Base-by-base conservation (phyloP, 306 rosid genomes). In the Trichosanthes truncata region DNA sequence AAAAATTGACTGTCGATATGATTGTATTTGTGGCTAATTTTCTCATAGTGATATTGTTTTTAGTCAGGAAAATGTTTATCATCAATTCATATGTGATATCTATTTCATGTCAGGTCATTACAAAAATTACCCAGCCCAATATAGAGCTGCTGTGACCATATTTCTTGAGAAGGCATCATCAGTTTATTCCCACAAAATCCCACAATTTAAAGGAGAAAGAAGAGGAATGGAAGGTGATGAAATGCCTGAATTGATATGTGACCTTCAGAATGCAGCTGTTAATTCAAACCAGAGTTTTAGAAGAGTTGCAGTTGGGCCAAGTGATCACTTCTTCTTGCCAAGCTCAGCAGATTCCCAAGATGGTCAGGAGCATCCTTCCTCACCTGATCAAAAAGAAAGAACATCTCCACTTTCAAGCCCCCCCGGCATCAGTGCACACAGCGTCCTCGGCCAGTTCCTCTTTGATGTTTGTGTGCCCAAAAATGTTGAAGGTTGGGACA, bases 401-500 rank as follows among this genome's bases (percentile, higher is more conserved):
- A 49, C 89, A 18, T 41, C 83, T 82, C 81, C 52, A 35, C 69
- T 87, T 69, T 86, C 90, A 36, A 81, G 76, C 52, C 88, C 89
- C 49, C 89, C 87, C 11, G 82, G 90, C 85, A 87, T 90, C 67
- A 90, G 80, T 66, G 86, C 92, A 35, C 92, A 90, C 46, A 87
- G 89, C 15, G 91, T 90, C 11, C 89, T 90, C 13, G 95, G 95
- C n/a, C 87, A 86, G 60, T 82, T 90, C 74, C 83, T 90, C 61
- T 90, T 90, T 11, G 91, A 90, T 57, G 92, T 85, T 60, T 90
- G 95, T 83, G 92, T 90, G 61, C 95, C 95, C 4, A 89, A 86
- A 82, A 90, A 90, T 12, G 86, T 90, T 2, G 95, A 90, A 77
- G 95, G 89, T 60, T 90, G 95, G 95, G 94, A 90, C 69, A 89